These are phyloP conservation scores for Exserohilum rostratum DNA, from an alignment of 2,329 filamentous ascomycete species.

Conservation along the genomic window DNA sequence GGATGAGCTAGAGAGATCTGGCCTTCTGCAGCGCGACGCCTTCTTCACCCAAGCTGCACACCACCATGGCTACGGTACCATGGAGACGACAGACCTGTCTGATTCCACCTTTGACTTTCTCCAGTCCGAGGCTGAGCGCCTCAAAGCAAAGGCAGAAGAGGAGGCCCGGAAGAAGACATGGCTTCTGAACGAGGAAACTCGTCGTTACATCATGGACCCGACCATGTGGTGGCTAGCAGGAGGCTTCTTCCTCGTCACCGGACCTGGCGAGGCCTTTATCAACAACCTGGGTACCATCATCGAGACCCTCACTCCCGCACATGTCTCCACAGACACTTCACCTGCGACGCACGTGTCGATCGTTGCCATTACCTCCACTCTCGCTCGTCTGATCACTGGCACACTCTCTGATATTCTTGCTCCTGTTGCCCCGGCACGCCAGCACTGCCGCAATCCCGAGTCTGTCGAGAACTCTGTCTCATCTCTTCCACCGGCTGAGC, in stretches of 20 bases:
- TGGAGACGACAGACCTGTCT: constrained; percentile 55
- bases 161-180: constrained; percentile 80
- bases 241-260: constrained; percentile 91
- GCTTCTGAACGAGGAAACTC: constrained; percentile 90
- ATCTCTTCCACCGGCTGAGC: constrained; percentile 37
- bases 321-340: constrained; percentile 63
- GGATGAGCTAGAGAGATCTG: constrained; percentile 88
- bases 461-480: constrained; percentile 51
- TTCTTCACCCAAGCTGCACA: constrained; percentile 68
- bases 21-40: constrained; percentile 75
- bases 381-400: constrained; percentile 88
- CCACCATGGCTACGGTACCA: constrained; percentile 67
- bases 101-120: constrained; percentile 56
- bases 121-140: constrained; percentile 53
- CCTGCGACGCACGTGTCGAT: constrained; percentile 91
- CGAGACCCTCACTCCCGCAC: constrained; percentile 75
- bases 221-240: constrained; percentile 96
- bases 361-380: constrained; percentile 85
- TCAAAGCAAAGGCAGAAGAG: constrained; percentile 56
- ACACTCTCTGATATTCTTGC: constrained; percentile 88
- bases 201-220: constrained; percentile 79
- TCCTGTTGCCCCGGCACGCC: constrained; percentile 56
- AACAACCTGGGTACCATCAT: constrained; percentile 97
- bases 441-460: constrained; percentile 60
- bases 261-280: constrained; percentile 96